Conservation (phyloP, 1,284 basidiomycete species). For the Sporisorium graminicola region DNA sequence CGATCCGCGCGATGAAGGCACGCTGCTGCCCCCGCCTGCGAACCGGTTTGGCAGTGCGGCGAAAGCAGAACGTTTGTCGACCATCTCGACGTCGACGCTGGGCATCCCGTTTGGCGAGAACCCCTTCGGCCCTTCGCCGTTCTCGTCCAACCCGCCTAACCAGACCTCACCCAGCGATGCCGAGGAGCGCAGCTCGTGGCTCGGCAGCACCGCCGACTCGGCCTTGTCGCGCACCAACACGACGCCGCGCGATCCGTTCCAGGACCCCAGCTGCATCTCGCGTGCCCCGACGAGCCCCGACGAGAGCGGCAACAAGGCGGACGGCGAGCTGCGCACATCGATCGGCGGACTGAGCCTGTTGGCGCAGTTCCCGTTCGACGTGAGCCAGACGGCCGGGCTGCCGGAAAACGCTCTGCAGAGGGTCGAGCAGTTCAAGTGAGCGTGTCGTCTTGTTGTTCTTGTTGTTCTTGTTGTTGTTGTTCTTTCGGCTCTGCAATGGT, state of each 20-base stretch:
- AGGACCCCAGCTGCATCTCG: background rate
- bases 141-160: background rate
- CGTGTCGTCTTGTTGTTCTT: background rate
- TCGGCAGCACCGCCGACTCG: background rate
- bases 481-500: background rate
- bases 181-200: constrained; percentile 13
- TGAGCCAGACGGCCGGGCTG: background rate
- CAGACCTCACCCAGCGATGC: constrained; percentile 23
- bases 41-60: constrained; percentile 9
- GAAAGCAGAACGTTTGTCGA: background rate
- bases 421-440: constrained; percentile 21
- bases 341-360: constrained; percentile 38
- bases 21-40: constrained; percentile 9
- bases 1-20: constrained; percentile 7
- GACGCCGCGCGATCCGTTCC: constrained; percentile 16
- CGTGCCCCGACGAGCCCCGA: background rate
- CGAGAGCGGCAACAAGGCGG: background rate
- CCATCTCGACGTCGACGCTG: constrained; percentile 29
- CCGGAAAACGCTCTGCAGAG: constrained; percentile 19
- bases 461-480: background rate
- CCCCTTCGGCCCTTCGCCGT: constrained; percentile 23
- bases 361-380: constrained; percentile 28
- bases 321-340: background rate
- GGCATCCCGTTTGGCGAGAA: constrained; percentile 49
- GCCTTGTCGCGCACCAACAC: background rate